phyloP scores from a whole-genome alignment of 2,329 filamentous ascomycete species.

The Ceratocystis papillata region DNA sequence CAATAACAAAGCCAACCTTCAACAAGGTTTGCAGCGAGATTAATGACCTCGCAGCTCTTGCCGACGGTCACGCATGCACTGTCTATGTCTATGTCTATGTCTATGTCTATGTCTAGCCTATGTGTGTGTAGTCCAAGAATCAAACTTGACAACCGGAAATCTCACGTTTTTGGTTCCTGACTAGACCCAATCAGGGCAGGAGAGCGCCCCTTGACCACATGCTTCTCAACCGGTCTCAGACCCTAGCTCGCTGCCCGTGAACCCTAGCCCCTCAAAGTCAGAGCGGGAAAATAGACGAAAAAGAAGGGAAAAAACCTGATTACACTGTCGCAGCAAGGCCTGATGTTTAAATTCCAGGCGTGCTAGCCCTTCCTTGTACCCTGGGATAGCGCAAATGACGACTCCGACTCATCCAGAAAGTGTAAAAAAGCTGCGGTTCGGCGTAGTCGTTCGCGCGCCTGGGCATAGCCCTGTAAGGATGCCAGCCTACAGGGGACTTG shows the following conservation, averaged over 20 bases:
- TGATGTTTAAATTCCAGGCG: background rate
- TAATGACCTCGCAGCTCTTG: background rate
- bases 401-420: background rate
- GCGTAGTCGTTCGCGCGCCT: background rate
- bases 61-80: too few relatives aligned
- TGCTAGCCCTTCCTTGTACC: background rate
- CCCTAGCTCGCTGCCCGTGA: background rate
- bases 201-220: constrained; percentile 6
- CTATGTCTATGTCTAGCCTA: too few relatives aligned
- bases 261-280: constrained; percentile 6
- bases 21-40: background rate
- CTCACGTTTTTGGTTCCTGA: constrained; percentile 9
- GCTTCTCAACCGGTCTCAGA: constrained; percentile 13
- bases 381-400: too few relatives aligned
- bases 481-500: background rate
- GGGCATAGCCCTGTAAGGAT: background rate
- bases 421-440: background rate
- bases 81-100: too few relatives aligned
- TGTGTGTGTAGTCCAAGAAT: background rate
- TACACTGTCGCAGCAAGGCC: background rate
- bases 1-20: too few relatives aligned
- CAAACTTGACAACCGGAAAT: constrained; percentile 5
- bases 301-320: background rate
- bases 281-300: background rate
- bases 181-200: constrained; percentile 1